Base-by-base conservation (phyloP, 495 filamentous ascomycete genomes). In the Penicillium cosmopolitanum region DNA sequence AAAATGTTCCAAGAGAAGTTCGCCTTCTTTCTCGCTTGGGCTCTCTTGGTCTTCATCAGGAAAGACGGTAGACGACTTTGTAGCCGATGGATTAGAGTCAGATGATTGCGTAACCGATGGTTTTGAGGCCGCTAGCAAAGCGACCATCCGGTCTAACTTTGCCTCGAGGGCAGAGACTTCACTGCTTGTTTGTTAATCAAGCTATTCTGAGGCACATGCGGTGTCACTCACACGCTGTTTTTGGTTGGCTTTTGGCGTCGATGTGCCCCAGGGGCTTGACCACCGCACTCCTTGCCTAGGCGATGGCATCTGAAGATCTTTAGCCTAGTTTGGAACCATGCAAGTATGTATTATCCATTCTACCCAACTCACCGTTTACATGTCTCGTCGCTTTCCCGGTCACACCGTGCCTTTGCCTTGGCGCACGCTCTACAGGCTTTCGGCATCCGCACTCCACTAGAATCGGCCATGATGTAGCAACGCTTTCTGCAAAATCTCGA, bases 401-500 rank as follows among this genome's bases (percentile, higher is more conserved):
- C 64, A 51, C 68, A 71, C 51, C 66, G 60, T 13, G 68, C 68
- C 50, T 71, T 71, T 8, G 68, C 68, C 58, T 66, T 71, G 40
- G 68, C 68, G 40, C 68, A 71, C 5, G 66, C 66, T 16, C 52
- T 46, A 19, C 68, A 71, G 13, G 68, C 68, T 34, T 63, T 70
- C 2, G 67, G 65, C 21, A 61, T 38, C 11, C 67, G 67, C 34
- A 35, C 11, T 19, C 53, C 63, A 18, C 43, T 47, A 40, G 10
- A 13, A 11, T 64, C 57, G n/a, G 51, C 53, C 64, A 66, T 66
- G 19, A 12, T 31, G 21, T 23, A 8, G 10, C 15, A 28, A n/a
- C 11, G 36, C 4, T 38, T n/a, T 38, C 12, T 38, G 36, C 11
- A 7, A 38, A 9, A 31, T 31, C 28, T 31, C 28, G 28, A 6